Conservation (phyloP, 83 land plant species). For the Larix sibirica region DNA sequence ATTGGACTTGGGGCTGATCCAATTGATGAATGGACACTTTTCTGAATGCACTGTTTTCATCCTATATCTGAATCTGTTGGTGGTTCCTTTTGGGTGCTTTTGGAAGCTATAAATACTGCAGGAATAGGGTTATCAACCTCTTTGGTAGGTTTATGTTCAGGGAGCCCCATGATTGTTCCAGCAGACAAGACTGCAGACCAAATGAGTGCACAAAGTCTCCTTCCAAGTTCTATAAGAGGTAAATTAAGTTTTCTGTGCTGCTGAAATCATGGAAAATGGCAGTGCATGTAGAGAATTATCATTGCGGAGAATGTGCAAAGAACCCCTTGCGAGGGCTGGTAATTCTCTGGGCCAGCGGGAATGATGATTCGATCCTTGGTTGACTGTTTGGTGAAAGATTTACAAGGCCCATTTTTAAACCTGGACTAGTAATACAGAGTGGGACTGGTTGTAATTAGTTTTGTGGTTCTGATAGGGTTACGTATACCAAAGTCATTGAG, state of each 20-base stretch:
- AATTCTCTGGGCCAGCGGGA: no score
- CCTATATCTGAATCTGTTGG: neutral
- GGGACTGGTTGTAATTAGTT: no score
- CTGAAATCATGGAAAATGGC: no score
- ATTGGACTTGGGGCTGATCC: neutral
- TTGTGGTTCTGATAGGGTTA: no score
- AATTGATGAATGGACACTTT: neutral
- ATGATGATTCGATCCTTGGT: no score
- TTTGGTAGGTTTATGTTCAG: neutral
- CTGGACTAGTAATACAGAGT: no score
- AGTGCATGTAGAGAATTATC: no score
- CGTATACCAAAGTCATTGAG: constrained; percentile 28
- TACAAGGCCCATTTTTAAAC: no score
- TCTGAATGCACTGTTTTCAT: neutral
- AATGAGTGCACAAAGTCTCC: constrained; percentile 1
- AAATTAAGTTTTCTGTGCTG: neutral
- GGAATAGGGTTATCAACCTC: neutral
- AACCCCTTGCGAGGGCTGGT: no score
- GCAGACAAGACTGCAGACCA: neutral
- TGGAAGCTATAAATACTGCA: neutral
- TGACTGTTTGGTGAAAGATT: no score
- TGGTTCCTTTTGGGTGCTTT: neutral
- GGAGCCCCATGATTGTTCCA: neutral
- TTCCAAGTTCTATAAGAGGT: constrained; percentile 2
- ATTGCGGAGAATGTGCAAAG: no score